A percentile compares a stretch with the other conserved stretches of the same genome.
phyloP scores from a whole-genome alignment of 179 eudicot species.

The Nepenthes alata region DNA sequence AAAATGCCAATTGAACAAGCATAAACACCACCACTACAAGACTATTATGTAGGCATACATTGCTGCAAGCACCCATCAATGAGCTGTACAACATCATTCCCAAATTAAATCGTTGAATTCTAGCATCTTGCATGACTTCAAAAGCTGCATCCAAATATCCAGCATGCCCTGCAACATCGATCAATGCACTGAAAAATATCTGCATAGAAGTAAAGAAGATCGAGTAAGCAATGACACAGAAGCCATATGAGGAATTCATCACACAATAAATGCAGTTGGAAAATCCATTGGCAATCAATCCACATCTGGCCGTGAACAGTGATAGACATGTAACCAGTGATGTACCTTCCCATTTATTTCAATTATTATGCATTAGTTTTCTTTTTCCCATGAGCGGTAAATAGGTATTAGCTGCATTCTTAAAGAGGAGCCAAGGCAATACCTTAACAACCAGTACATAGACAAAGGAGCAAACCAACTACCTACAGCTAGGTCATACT shows the following conservation, averaged over 20 bases:
- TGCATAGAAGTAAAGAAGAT: constrained; percentile 29
- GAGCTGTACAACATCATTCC: constrained; percentile 83
- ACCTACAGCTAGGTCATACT: no score
- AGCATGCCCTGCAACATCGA: constrained; percentile 96
- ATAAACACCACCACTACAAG: background rate
- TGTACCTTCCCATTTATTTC: no score
- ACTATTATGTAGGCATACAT: constrained; percentile 33
- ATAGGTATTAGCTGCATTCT: no score
- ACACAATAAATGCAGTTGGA: no score
- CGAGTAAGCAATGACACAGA: constrained; percentile 5
- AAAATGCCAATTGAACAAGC: background rate
- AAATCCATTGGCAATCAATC: no score
- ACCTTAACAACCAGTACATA: no score
- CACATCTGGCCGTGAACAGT: no score
- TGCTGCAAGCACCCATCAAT: constrained; percentile 98
- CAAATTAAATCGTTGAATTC: constrained; percentile 38
- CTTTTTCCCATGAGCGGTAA: no score
- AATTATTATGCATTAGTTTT: no score
- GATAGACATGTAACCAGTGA: no score
- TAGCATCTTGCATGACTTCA: constrained; percentile 60
- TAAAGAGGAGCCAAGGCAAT: no score
- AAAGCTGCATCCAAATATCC: constrained; percentile 82
- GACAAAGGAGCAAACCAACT: no score
- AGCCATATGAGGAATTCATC: background rate
- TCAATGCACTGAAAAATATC: constrained; percentile 91